Evolutionary conservation across 306 rosid species (phyloP).

Genomic region (Fragaria vesca): DNA sequence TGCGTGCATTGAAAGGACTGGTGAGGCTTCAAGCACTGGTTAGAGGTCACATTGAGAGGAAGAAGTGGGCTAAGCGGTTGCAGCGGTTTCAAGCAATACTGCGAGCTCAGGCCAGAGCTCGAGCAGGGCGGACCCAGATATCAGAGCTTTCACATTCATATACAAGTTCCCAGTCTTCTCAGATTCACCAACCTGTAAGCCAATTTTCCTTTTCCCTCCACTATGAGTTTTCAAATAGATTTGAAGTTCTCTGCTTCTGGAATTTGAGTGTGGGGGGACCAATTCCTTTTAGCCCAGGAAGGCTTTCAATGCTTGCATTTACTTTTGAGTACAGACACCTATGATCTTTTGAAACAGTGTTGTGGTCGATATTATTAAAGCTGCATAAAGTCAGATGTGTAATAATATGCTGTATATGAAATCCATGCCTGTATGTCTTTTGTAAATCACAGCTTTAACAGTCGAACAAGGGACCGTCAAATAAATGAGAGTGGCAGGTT

Average conservation of each 20-base stretch:
- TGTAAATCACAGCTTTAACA: not conserved
- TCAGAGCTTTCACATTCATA: conserved; percentile 32
- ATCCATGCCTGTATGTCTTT: not conserved
- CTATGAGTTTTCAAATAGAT: conserved; percentile 9
- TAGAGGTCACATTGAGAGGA: conserved; percentile 80
- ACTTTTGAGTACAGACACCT: not conserved
- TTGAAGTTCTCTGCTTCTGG: not conserved
- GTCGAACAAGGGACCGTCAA: not conserved
- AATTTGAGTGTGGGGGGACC: conserved; percentile 23
- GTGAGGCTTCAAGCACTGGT: conserved; percentile 86
- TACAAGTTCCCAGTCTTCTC: conserved; percentile 45
- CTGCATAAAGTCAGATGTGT: conserved; percentile 9
- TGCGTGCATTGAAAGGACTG: conserved; percentile 75
- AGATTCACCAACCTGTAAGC: conserved; percentile 47
- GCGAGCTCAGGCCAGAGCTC: conserved; percentile 55
- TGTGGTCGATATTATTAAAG: not conserved
- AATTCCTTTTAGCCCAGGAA: not conserved
- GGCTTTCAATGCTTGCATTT: not conserved
- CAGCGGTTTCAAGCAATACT: conserved; percentile 54
- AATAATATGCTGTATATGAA: not conserved
- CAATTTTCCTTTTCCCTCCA: conserved; percentile 6
- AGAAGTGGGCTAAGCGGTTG: conserved; percentile 58
- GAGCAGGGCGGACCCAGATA: conserved; percentile 37
- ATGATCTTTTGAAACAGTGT: conserved; percentile 3
- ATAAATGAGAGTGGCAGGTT: not conserved